These are phyloP conservation scores for Yamadazyma philogaea DNA, from an alignment of 805 yeast genomes.

Conservation along the genomic window DNA sequence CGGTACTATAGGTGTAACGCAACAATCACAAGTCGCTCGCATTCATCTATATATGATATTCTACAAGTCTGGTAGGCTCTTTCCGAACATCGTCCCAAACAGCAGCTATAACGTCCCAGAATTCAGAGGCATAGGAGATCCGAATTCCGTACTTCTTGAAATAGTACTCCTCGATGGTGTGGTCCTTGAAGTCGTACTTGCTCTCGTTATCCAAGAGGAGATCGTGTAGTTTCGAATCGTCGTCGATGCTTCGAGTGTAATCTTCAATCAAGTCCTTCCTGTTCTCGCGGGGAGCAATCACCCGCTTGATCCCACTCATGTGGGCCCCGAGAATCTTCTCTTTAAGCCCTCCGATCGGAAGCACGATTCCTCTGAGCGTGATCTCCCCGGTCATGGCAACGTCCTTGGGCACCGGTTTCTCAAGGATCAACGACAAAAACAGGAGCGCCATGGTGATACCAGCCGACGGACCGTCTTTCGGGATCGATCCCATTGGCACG, in stretches of 20 bases:
- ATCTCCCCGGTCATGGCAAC: slow-evolving; percentile 89
- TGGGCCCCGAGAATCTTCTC: slow-evolving; percentile 81
- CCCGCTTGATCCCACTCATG: slow-evolving; percentile 51
- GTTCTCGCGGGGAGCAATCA: slow-evolving; percentile 70
- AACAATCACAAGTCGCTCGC: no score
- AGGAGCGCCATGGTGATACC: slow-evolving; percentile 50
- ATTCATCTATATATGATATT: slow-evolving; percentile 28
- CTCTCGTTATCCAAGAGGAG: slow-evolving; percentile 36
- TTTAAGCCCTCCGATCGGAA: slow-evolving; percentile 79
- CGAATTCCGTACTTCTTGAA: slow-evolving; percentile 54
- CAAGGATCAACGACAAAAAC: slow-evolving; percentile 42
- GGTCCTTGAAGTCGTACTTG: slow-evolving; percentile 26
- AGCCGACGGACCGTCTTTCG: slow-evolving; percentile 47
- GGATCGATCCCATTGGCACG: slow-evolving; percentile 48
- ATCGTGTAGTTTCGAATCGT: slow-evolving; percentile 30
- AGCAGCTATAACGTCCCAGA: slow-evolving; percentile 67
- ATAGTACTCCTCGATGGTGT: slow-evolving; percentile 51
- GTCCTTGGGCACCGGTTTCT: slow-evolving; percentile 42
- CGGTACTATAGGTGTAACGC: no score
- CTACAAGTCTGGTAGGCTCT: slow-evolving; percentile 27
- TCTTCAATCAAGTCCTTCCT: slow-evolving; percentile 65
- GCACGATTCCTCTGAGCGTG: slow-evolving; percentile 70
- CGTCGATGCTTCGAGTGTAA: slow-evolving; percentile 37
- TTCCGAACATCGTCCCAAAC: slow-evolving; percentile 59
- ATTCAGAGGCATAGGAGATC: slow-evolving; percentile 66